phyloP scores from a whole-genome alignment of 495 filamentous ascomycete genomes.

The Haplographium delicatum region DNA sequence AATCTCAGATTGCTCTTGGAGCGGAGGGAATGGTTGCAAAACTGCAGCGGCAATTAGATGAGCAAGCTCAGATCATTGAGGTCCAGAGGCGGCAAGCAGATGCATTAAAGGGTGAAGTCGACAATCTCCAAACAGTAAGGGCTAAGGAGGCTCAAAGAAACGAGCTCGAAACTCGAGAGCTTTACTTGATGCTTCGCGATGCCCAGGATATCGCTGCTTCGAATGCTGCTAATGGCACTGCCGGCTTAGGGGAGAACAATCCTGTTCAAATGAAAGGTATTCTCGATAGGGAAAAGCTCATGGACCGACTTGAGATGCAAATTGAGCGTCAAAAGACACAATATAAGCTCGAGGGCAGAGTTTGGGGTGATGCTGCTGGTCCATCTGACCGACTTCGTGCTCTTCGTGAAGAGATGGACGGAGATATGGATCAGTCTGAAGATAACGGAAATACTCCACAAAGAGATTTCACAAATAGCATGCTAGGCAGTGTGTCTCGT shows the following conservation, averaged over 20 bases:
- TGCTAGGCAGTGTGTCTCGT: slow-evolving; percentile 61
- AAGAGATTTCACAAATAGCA: slow-evolving; percentile 41
- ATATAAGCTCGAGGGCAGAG: slow-evolving; percentile 92
- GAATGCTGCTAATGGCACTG: slow-evolving; percentile 66
- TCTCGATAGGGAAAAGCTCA: slow-evolving; percentile 82
- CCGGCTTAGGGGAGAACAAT: slow-evolving; percentile 51
- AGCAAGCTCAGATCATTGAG: slow-evolving; percentile 85
- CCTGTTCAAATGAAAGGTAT: slow-evolving; percentile 86
- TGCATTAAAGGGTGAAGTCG: slow-evolving; percentile 79
- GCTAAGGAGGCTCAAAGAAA: slow-evolving; percentile 92
- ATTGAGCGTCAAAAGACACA: slow-evolving; percentile 96
- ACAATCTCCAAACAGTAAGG: slow-evolving; percentile 77
- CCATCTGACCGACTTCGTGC: slow-evolving; percentile 91
- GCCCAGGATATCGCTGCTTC: slow-evolving; percentile 92
- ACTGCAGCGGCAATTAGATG: slow-evolving; percentile 86
- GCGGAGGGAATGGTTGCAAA: slow-evolving; percentile 92
- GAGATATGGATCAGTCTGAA: slow-evolving; percentile 32
- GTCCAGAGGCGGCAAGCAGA: slow-evolving; percentile 82
- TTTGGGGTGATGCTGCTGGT: slow-evolving; percentile 76
- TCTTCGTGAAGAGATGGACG: slow-evolving; percentile 92
- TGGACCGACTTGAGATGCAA: slow-evolving; percentile 89
- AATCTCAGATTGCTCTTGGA: slow-evolving; percentile 82
- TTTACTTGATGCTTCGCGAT: slow-evolving; percentile 97
- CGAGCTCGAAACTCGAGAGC: slow-evolving; percentile 89
- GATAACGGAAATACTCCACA: slow-evolving; percentile 31